These are phyloP conservation scores for Russula griseocarnosa DNA, from an alignment of 768 basidiomycete genomes.

Conservation along the genomic window DNA sequence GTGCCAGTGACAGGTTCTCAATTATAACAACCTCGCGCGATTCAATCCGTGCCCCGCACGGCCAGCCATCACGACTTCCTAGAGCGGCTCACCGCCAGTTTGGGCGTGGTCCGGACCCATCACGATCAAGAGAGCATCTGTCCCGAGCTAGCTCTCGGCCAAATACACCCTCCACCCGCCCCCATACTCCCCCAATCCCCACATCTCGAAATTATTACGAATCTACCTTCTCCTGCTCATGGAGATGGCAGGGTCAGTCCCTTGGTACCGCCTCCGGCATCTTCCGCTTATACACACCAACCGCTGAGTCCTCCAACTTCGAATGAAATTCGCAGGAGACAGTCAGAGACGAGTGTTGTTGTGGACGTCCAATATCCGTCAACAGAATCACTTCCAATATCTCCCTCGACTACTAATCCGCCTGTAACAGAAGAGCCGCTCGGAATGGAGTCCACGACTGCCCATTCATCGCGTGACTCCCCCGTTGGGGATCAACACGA, in stretches of 20 bases:
- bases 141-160: background rate
- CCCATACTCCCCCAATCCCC: background rate
- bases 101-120: constrained; percentile 5
- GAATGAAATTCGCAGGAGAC: background rate
- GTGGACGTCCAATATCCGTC: constrained; percentile 13
- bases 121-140: constrained; percentile 2
- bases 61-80: constrained; percentile 1
- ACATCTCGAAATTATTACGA: constrained; percentile 4
- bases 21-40: constrained; percentile 5
- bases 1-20: constrained; percentile 17
- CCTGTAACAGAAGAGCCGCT: constrained; percentile 3
- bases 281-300: background rate
- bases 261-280: background rate
- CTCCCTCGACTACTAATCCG: background rate
- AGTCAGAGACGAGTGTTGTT: constrained; percentile 6
- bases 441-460: background rate
- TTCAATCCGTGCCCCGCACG: background rate
- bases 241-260: background rate
- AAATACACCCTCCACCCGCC: background rate
- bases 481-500: background rate
- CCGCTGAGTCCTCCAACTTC: background rate
- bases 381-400: constrained; percentile 4
- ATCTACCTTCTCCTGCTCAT: background rate
- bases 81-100: constrained; percentile 13
- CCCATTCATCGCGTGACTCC: background rate